A percentile compares a stretch with the other conserved stretches of the same genome.
These are phyloP conservation scores for Capsicum rhomboideum DNA, from an alignment of 257 asterid genomes.

Conservation along the genomic window DNA sequence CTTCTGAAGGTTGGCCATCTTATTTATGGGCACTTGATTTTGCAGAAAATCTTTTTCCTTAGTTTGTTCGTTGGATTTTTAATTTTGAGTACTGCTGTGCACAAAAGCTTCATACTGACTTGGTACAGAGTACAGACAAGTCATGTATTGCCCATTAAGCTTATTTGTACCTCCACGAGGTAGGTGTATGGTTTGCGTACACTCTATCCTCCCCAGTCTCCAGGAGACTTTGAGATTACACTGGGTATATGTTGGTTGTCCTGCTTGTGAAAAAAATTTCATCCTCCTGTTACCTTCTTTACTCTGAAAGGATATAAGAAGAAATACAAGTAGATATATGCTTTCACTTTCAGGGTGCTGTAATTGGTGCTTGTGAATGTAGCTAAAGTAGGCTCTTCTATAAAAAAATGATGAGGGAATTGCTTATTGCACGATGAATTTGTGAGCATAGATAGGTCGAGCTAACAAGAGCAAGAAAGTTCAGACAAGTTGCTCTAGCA, in stretches of 20 bases:
- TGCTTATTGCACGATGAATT: neutral
- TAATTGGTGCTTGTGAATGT: neutral
- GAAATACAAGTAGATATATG: neutral
- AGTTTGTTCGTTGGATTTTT: neutral
- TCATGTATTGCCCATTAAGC: too few relatives aligned
- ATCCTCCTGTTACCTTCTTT: neutral
- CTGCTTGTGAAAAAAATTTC: neutral
- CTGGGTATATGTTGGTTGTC: neutral
- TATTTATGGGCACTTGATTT: neutral
- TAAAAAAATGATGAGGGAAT: neutral
- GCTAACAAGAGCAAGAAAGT: neutral
- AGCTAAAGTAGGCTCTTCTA: neutral
- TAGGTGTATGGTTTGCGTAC: neutral
- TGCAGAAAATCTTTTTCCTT: neutral
- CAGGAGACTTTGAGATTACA: neutral
- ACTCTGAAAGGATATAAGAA: neutral
- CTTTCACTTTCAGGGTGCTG: neutral
- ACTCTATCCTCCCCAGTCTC: neutral
- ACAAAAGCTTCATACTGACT: neutral
- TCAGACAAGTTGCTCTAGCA: neutral
- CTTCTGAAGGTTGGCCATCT: slow-evolving; percentile 30
- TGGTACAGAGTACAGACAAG: too few relatives aligned
- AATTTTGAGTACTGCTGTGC: neutral
- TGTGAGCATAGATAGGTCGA: neutral
- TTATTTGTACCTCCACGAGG: too few relatives aligned